phyloP scores from a whole-genome alignment of 805 yeast genomes.

The Diddensiella transvaalensis region DNA sequence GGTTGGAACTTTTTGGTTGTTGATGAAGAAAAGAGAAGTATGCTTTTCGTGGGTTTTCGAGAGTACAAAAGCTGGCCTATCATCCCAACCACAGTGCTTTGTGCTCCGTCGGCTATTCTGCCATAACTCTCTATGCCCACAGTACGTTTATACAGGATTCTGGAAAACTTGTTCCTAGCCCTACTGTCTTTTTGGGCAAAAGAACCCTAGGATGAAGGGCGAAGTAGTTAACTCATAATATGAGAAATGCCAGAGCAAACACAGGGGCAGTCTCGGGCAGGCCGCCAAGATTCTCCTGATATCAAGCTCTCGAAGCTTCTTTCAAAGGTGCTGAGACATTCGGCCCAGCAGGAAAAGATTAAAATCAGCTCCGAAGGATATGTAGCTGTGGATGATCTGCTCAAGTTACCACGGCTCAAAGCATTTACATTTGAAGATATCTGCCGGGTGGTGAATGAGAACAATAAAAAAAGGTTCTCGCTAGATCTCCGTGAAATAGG shows the following conservation, averaged over 20 bases:
- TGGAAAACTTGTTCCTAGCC: no score
- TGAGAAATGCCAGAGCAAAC: background rate
- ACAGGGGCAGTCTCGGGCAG: background rate
- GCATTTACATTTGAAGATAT: constrained; percentile 57
- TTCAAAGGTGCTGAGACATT: constrained; percentile 79
- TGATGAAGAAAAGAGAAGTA: background rate
- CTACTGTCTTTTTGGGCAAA: no score
- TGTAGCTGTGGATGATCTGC: constrained; percentile 49
- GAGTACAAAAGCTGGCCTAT: no score
- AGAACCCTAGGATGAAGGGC: no score
- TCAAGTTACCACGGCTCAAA: constrained; percentile 53
- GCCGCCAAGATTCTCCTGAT: constrained; percentile 20
- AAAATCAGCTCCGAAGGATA: constrained; percentile 66
- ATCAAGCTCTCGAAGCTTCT: constrained; percentile 65
- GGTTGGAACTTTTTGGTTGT: background rate
- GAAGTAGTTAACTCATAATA: no score
- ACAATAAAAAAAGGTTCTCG: constrained; percentile 70
- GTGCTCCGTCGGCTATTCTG: no score
- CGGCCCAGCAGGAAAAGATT: constrained; percentile 66
- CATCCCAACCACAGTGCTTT: no score
- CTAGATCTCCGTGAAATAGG: constrained; percentile 6
- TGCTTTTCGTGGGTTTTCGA: no score
- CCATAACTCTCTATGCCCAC: no score
- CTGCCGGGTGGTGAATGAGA: constrained; percentile 53
- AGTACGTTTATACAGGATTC: no score